Evolutionary conservation across 768 basidiomycete genomes (phyloP).

Genomic region (Scleroderma citrinum): DNA sequence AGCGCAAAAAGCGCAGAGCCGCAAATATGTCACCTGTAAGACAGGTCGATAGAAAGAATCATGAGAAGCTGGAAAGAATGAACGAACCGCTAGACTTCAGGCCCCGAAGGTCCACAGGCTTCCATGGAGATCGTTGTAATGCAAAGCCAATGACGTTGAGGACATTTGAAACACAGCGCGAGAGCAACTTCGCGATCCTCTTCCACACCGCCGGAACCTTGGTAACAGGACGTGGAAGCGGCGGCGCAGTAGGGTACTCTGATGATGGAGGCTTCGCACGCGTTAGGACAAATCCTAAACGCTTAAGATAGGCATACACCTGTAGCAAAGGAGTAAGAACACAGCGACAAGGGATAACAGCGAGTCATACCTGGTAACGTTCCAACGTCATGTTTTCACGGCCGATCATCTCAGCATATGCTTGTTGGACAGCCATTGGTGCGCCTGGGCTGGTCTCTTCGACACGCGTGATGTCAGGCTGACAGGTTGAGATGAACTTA

Average conservation of each 20-base stretch:
- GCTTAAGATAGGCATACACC: constrained; percentile 90
- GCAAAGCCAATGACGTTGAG: constrained; percentile 4
- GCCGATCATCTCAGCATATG: constrained; percentile 81
- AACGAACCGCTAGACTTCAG: constrained; percentile 51
- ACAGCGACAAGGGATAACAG: background rate
- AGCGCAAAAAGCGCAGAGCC: constrained; percentile 65
- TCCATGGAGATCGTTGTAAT: constrained; percentile 45
- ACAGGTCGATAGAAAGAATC: constrained; percentile 3
- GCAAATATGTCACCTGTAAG: constrained; percentile 58
- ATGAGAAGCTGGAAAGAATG: background rate
- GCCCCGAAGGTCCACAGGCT: constrained; percentile 46
- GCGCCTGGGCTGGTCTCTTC: constrained; percentile 46
- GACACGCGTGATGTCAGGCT: constrained; percentile 7
- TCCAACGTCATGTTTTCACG: constrained; percentile 73
- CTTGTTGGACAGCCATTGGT: constrained; percentile 91
- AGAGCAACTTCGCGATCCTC: constrained; percentile 10
- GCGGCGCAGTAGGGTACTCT: constrained; percentile 47
- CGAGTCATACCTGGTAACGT: constrained; percentile 66
- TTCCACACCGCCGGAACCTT: background rate
- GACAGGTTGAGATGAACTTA: constrained; percentile 40
- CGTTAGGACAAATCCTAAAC: constrained; percentile 85
- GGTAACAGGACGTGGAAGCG: constrained; percentile 15
- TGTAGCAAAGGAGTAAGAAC: constrained; percentile 25
- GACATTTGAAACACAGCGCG: constrained; percentile 4
- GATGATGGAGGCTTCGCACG: constrained; percentile 59